Base-by-base conservation (phyloP, 108 stramenopile genomes). In the Nannochloropsis salina region DNA sequence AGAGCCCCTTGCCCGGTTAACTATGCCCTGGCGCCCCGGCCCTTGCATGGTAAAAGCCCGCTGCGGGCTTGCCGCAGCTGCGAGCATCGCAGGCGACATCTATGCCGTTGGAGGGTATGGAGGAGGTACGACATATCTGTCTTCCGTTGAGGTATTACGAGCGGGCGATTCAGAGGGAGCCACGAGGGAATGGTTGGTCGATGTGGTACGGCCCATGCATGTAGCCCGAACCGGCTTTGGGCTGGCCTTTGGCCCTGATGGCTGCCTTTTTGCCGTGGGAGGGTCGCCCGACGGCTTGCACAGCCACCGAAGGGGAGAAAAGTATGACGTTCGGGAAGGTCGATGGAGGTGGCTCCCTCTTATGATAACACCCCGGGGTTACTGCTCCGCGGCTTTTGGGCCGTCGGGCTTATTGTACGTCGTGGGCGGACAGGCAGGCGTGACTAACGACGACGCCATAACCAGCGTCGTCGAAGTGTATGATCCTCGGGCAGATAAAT, bases 151-250 rank as follows among this genome's bases (percentile, higher is more conserved):
- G n/a, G 61, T 74, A 2, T n/a, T 74, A n/a, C 61, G 61, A n/a
- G 61, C n/a, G 61, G 61, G 61, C n/a, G 61, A 74, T 74, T 74
- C 61, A n/a, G 61, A 74, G 61, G 61, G 61, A n/a, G 61, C 61
- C 4, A 74, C 61, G 61, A 15, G 61, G 20, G 61, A n/a, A 74
- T 74, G 61, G 61, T n/a, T 74, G n/a, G 61, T n/a, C n/a, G 61
- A 74, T 74, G 61, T 8, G 61, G 61, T 74, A 8, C 61, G 20
- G 8, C 61, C 61, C 3, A 74, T 74, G 61, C 61, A 74, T n/a
- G 61, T 74, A n/a, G 61, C 61, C 15, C 61, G 61, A n/a, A 74
- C 61, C 15, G 61, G 61, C 20, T 74, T 74, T 74, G 61, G 61
- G 20, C n/a, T 74, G 61, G 61, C 61, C 15, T 74, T 74, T n/a